phyloP scores from a whole-genome alignment of 176 grass and related monocot species.

The Carex pumila region DNA sequence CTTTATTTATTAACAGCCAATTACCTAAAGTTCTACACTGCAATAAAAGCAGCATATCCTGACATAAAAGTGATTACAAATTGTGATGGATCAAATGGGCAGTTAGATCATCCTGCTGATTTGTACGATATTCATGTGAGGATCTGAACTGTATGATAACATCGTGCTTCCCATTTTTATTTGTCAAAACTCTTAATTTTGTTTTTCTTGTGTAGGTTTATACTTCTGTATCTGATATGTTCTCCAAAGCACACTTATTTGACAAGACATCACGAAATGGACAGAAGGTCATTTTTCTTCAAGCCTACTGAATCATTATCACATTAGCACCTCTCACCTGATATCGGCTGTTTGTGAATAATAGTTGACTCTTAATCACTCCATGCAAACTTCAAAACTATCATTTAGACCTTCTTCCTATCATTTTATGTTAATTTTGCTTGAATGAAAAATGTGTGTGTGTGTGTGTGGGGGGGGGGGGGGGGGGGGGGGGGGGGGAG shows the following conservation, averaged over 20 bases:
- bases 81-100: constrained; percentile 64
- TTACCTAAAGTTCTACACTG: constrained; percentile 63
- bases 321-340: background rate
- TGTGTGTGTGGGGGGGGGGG: too few relatives aligned
- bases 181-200: background rate
- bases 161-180: background rate
- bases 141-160: constrained; percentile 17
- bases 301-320: background rate
- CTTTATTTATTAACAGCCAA: constrained; percentile 49
- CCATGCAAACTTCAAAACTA: background rate
- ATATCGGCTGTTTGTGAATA: background rate
- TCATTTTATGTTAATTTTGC: background rate
- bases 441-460: background rate
- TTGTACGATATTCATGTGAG: constrained; percentile 95
- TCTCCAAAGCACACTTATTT: constrained; percentile 71
- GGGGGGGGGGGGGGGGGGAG: too few relatives aligned
- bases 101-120: constrained; percentile 61
- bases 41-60: constrained; percentile 70
- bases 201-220: constrained; percentile 53
- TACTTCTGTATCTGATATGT: constrained; percentile 76
- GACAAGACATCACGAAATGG: constrained; percentile 45
- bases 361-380: background rate
- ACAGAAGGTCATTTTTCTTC: constrained; percentile 38
- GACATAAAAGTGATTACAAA: constrained; percentile 74
- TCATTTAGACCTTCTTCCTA: background rate